Evolutionary conservation across 139 green algal species (phyloP), one percentile per base, ranked within the genome.

Genomic region (Tetradesmus obliquus): DNA sequence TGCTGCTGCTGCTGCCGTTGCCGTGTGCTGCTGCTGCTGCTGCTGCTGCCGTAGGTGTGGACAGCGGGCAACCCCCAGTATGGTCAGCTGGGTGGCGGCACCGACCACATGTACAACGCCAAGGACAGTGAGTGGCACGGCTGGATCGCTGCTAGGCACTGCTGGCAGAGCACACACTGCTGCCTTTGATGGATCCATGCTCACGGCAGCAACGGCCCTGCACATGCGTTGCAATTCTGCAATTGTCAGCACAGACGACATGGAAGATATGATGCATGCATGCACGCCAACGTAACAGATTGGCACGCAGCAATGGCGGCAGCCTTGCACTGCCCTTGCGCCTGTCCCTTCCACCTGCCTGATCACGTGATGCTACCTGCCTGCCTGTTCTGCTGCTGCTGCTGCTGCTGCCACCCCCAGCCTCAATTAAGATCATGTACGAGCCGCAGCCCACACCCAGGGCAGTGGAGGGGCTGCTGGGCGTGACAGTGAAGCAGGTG

Each of bases 51-150:
- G 53, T 71, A 71, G 69, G 89, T 92, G 24, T 89, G 55, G 62
- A 24, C 62, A 66, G 95, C 94, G 6, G 97, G 97, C 22, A 92
- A 97, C 82, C 95, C 96, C 2, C 97, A 99, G 90, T 99, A 99
- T 88, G 98, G 98, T 1, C 97, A 99, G 93, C 94, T 99, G 79
- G 98, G 98, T 6, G 95, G 99, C 88, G 98, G 97, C 79, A 96
- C 94, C 3, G 97, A 99, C 93, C 93, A 98, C 93, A 93, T 96
- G 86, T 99, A 98, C 95, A 99, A 99, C 91, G 94, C 95, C 10
- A 97, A 97, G 80, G 96, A 98, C 88, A 97, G 94, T 97, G 91
- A 94, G 93, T 96, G 53, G 2, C 24, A 53, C n/a, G 5, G 58
- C 54, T 53, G 54, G 53, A 24, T 24, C 10, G 53, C 5, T 62